Conservation (phyloP, 2,329 filamentous ascomycete species). For the Magnaporthiopsis incrustans region DNA sequence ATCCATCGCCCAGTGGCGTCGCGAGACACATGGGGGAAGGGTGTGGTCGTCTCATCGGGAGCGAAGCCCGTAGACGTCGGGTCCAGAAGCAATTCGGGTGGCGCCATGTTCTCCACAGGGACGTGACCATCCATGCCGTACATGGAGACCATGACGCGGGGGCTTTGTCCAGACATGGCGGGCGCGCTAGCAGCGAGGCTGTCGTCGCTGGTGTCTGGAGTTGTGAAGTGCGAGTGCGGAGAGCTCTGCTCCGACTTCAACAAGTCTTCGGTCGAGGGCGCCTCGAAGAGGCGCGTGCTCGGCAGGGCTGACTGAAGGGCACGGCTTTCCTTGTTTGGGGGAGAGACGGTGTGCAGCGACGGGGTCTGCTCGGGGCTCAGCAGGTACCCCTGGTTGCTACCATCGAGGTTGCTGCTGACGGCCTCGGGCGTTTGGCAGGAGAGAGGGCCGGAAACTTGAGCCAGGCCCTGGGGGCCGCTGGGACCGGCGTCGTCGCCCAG, state of each 20-base stretch:
- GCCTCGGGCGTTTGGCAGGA: neutral
- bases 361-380: constrained; percentile 45
- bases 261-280: neutral
- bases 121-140: constrained; percentile 37
- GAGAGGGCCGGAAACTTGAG: neutral
- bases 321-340: constrained; percentile 14
- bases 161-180: constrained; percentile 43
- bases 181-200: constrained; percentile 27
- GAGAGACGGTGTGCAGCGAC: constrained; percentile 37
- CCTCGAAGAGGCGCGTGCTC: neutral
- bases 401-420: constrained; percentile 13
- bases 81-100: constrained; percentile 5
- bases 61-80: constrained; percentile 24
- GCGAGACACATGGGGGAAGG: constrained; percentile 20
- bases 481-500: constrained; percentile 24
- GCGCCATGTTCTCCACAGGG: constrained; percentile 8
- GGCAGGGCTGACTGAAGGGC: constrained; percentile 11
- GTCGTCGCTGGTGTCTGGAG: constrained; percentile 37
- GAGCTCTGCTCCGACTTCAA: neutral
- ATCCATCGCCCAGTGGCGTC: constrained; percentile 35
- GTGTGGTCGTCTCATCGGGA: constrained; percentile 17
- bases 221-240: constrained; percentile 16
- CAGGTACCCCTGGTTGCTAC: constrained; percentile 26
- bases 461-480: too few relatives aligned
- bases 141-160: constrained; percentile 47